Evolutionary conservation across 148 eudicot genomes (phyloP), one percentile per base, ranked within the genome.

Genomic region (Selenicereus undatus): DNA sequence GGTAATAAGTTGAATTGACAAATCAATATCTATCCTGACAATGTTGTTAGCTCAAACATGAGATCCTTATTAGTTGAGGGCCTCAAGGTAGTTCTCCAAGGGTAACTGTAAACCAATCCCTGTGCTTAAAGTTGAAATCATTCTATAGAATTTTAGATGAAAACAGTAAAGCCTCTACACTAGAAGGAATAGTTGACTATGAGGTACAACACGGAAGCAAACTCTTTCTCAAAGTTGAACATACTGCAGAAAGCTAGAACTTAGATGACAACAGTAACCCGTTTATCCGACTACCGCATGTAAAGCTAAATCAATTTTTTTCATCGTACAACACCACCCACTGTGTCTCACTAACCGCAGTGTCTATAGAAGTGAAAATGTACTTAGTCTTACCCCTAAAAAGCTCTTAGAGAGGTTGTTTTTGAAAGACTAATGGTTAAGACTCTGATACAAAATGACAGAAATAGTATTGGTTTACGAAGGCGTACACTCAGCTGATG

Each of bases 91-190:
- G 82, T 56, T 89, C 93, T 51, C 62, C 45, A 39, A 75, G 17
- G 26, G 27, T 5, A 50, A 92, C 90, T 36, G 21, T 82, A 83
- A 87, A 86, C 93, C 96, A 90, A 69, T 88, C 88, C 79, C 83
- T 84, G 79, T 82, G 85, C 85, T 90, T 88, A 82, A 90, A 90
- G 78, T 73, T 87, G 77, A 92, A 89, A 76, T 88, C 87, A 85
- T 92, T 90, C 96, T 92, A 88, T 66, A 83, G 58, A 58, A 45
- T 14, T 69, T 29, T 45, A 32, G 24, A 56, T 24, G 73, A 22
- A 58, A 79, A 36, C 6, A 54, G 73, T 60, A 35, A 73, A 50
- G 13, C 3, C 66, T 60, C 20, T 26, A 45, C 17, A 16, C 60
- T 21, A 54, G 60, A 48, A 45, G 4, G 9, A 21, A 77, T 39